Evolutionary conservation across 1,284 basidiomycete genomes (phyloP), one percentile per base, ranked within the genome.

Genomic region (Phellinidium pouzarii): DNA sequence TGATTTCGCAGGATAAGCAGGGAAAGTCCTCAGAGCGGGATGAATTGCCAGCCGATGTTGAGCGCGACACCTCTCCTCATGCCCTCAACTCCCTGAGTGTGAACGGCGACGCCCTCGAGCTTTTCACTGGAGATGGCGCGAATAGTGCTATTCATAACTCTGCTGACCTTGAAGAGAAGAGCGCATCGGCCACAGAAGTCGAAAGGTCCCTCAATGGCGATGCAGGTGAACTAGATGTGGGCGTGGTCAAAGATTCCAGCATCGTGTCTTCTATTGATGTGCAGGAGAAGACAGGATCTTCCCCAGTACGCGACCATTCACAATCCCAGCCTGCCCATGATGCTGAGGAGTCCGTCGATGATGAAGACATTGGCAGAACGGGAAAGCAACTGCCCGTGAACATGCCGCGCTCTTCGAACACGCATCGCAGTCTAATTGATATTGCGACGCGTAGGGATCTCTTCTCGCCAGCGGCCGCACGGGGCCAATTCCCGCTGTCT

Each of bases 371-470:
- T 19, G 46, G 36, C 48, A 56, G 17, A 64, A 65, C 59, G 62
- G 61, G 25, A 22, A 26, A 26, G n/a, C 42, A 44, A 27, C 11
- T 25, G 14, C 48, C 27, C 25, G 48, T 27, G 11, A 12, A 67
- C 70, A 52, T 55, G 37, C 53, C 62, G 19, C 61, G 62, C 38
- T 55, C 61, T 17, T 61, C 65, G 17, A 63, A 59, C 37, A 59
- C 59, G 41, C 78, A 71, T 62, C 77, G 76, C 8, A 62, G 72
- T 22, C 65, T 87, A 40, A 76, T 78, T 6, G 74, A 79, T 44
- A 69, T 87, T 50, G 70, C 76, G 19, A 72, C 71, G 59, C 71
- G 75, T 59, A 59, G 61, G 23, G 45, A 58, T 43, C 60, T 76
- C 54, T 75, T 75, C 64, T 58, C 71, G 57, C 58, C 65, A 12